phyloP scores from a whole-genome alignment of 257 asterid genomes.

The Fraxinus excelsior region DNA sequence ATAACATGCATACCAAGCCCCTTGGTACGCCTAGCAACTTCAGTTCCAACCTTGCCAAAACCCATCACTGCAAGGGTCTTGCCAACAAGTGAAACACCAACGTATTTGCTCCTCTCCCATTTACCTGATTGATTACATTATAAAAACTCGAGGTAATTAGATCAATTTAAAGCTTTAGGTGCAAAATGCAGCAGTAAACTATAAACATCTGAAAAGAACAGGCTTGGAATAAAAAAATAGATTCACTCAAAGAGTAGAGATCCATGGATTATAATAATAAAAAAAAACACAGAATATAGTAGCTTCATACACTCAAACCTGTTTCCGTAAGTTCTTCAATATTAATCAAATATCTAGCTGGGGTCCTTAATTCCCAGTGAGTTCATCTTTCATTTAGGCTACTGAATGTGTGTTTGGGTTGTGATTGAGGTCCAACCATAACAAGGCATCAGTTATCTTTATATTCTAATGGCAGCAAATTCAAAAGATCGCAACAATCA shows the following conservation, averaged over 20 bases:
- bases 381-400: no score
- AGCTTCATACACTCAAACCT: neutral
- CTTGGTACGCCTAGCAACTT: conserved; percentile 80
- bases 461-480: neutral
- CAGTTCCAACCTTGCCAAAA: conserved; percentile 76
- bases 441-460: conserved; percentile 4
- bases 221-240: neutral
- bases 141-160: neutral
- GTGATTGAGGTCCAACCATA: no score
- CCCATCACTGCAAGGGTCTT: conserved; percentile 76
- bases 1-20: conserved; percentile 80
- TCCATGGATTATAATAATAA: neutral
- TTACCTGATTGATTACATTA: conserved; percentile 39
- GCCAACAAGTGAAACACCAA: conserved; percentile 75
- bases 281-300: neutral
- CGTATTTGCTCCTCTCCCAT: conserved; percentile 71
- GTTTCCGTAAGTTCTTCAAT: no score
- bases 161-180: neutral
- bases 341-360: no score
- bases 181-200: neutral
- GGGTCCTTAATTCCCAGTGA: no score
- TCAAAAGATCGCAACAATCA: neutral
- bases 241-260: neutral
- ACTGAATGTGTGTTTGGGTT: no score
- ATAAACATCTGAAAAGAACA: neutral